These are phyloP conservation scores for Colletotrichum neosansevieriae DNA, from an alignment of 2,329 filamentous ascomycete genomes.

Conservation along the genomic window DNA sequence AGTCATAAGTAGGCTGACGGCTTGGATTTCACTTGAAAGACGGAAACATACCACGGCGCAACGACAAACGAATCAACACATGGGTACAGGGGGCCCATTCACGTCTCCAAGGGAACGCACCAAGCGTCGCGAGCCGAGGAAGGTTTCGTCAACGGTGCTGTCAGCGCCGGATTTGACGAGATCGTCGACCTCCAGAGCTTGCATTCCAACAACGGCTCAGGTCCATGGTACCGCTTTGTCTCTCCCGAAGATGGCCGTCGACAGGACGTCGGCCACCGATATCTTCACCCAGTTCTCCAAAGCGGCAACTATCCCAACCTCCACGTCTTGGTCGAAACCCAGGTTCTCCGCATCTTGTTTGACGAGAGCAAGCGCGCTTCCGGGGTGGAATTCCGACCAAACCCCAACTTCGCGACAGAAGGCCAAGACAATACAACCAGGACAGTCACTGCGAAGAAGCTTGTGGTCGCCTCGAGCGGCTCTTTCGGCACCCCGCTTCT, in stretches of 20 bases:
- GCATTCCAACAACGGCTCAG: conserved; percentile 47
- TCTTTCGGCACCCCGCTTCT: not conserved
- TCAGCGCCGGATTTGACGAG: not conserved
- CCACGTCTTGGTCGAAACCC: conserved; percentile 43
- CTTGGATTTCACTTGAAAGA: not conserved
- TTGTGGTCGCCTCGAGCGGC: not conserved
- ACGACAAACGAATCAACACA: conserved; percentile 54
- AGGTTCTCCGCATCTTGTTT: not conserved
- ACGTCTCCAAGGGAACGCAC: conserved; percentile 61
- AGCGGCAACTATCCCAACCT: conserved; percentile 46
- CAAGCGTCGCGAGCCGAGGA: conserved; percentile 52
- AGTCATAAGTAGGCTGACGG: not conserved
- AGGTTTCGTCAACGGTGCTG: conserved; percentile 58
- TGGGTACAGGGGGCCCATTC: conserved; percentile 61
- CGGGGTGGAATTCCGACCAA: not conserved
- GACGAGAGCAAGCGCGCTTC: not conserved
- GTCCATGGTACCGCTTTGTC: conserved; percentile 39
- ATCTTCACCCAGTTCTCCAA: conserved; percentile 46
- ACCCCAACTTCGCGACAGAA: not conserved
- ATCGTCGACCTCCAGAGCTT: conserved; percentile 57
- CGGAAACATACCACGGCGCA: conserved; percentile 10
- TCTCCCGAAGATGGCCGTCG: conserved; percentile 56
- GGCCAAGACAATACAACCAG: not conserved
- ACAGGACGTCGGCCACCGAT: conserved; percentile 47
- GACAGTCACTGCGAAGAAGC: not conserved